Evolutionary conservation across 78 protist genomes (phyloP), one percentile per base, ranked within the genome.

Genomic region (Dictyostelium intermedium): DNA sequence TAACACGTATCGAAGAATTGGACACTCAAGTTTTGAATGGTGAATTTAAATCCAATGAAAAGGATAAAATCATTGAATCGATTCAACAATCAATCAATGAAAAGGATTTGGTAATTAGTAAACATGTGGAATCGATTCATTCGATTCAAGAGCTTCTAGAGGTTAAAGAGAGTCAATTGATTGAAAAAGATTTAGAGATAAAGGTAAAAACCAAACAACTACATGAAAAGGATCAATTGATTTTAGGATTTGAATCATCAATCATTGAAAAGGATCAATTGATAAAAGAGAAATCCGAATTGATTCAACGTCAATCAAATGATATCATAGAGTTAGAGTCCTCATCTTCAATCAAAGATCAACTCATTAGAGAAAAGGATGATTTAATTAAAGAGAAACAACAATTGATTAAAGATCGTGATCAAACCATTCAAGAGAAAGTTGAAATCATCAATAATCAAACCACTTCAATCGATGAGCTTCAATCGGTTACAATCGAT

Each of bases 111-210:
- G 32, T 45, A 20, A 56, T 82, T 9, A 47, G 63, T 20, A 30
- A 82, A 30, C 73, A 45, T 13, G 50, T 30, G 7, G 84, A 47
- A 50, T 20, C 30, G 0, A 63, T 83, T 60, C 23, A 30, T 1
- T 35, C 32, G 1, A 30, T 53, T n/a, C 66, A 82, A 53, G 45
- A 82, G 37, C 2, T 82, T 8, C 27, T 82, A 1, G 16, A 34
- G 30, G 79, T 37, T n/a, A 84, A 84, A 16, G 91, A 84, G 4
- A 47, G 1, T 1, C 83, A 73, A 35, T 13, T 73, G 1, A 16
- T 34, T 25, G 73, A 73, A 8, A 73, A 35, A 32, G 83, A 85
- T 74, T 6, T 72, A n/a, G 73, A 73, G 6, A 63, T 84, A n/a
- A 84, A 70, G 2, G 69, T 37, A 11, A 10, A 30, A 23, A 43